Conservation (phyloP, 1,284 basidiomycete species). For the Leccinum huronense region DNA sequence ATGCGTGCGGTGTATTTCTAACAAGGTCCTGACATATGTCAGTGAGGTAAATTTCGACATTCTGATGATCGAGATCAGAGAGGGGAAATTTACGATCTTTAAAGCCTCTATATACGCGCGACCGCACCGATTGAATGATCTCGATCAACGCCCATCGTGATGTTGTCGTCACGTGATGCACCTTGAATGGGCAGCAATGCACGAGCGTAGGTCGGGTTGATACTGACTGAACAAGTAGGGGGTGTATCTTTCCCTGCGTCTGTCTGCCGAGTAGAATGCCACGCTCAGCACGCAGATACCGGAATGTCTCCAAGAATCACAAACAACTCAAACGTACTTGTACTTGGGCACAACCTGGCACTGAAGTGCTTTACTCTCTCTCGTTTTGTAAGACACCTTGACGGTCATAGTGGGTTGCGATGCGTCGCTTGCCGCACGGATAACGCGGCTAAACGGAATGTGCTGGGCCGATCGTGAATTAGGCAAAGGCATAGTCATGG, state of each 20-base stretch:
- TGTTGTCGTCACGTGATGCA: conserved; percentile 21
- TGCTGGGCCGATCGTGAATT: conserved; percentile 55
- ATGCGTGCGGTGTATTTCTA: conserved; percentile 80
- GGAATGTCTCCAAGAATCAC: background rate
- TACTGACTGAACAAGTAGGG: conserved; percentile 92
- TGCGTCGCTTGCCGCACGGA: conserved; percentile 27
- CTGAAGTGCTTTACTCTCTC: conserved; percentile 86
- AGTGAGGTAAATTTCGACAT: background rate
- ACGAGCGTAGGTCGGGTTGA: conserved; percentile 86
- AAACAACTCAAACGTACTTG: conserved; percentile 48
- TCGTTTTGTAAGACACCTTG: conserved; percentile 62
- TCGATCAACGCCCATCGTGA: background rate
- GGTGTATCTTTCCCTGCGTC: conserved; percentile 84
- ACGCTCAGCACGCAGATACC: background rate
- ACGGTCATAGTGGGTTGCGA: conserved; percentile 53
- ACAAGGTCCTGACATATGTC: too few species aligned
- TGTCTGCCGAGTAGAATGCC: conserved; percentile 51
- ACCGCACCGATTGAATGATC: background rate
- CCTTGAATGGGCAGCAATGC: conserved; percentile 82
- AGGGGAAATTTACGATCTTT: conserved; percentile 58
- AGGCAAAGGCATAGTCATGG: background rate
- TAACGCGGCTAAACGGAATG: conserved; percentile 47
- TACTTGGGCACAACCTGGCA: conserved; percentile 70
- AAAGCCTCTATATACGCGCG: conserved; percentile 49
- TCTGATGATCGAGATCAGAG: background rate